A percentile compares a stretch with the other conserved stretches of the same genome.
Conservation (phyloP, 2,329 filamentous ascomycete species). For the Septoria linicola region DNA sequence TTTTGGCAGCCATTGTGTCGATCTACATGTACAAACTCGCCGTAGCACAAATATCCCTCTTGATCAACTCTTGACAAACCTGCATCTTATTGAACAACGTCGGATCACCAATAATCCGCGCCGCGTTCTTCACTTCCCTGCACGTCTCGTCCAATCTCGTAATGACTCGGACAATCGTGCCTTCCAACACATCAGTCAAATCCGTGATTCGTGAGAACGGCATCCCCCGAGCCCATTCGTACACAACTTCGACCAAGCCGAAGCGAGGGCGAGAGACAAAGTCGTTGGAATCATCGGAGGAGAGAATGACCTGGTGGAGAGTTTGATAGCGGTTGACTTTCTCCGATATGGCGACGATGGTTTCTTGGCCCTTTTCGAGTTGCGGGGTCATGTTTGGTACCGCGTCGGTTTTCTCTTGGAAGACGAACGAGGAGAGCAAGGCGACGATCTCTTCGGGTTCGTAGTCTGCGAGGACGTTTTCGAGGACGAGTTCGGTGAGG, state of each 20-base stretch:
- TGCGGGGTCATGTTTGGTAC: constrained; percentile 77
- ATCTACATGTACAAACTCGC: constrained; percentile 79
- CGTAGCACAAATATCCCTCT: constrained; percentile 88
- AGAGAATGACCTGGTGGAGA: constrained; percentile 86
- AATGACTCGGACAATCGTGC: constrained; percentile 94
- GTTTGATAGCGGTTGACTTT: constrained; percentile 90
- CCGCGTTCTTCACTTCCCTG: constrained; percentile 94
- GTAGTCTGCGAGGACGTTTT: constrained; percentile 93
- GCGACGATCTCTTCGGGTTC: constrained; percentile 96
- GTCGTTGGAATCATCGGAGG: constrained; percentile 86
- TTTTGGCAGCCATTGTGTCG: no score
- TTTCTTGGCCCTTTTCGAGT: constrained; percentile 77
- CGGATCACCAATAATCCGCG: constrained; percentile 90
- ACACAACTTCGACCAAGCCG: constrained; percentile 94
- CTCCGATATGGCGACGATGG: constrained; percentile 85
- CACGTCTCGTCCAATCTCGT: constrained; percentile 94
- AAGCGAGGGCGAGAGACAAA: constrained; percentile 86
- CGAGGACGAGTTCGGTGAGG: constrained; percentile 90
- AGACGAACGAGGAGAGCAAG: constrained; percentile 89
- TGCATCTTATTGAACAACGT: constrained; percentile 95
- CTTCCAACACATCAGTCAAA: constrained; percentile 92
- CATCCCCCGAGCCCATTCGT: constrained; percentile 98
- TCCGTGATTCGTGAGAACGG: constrained; percentile 97
- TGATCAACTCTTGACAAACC: constrained; percentile 94
- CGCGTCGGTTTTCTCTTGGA: constrained; percentile 90